Base-by-base conservation (phyloP, 768 basidiomycete species). In the Leccinum subtestaceum region DNA sequence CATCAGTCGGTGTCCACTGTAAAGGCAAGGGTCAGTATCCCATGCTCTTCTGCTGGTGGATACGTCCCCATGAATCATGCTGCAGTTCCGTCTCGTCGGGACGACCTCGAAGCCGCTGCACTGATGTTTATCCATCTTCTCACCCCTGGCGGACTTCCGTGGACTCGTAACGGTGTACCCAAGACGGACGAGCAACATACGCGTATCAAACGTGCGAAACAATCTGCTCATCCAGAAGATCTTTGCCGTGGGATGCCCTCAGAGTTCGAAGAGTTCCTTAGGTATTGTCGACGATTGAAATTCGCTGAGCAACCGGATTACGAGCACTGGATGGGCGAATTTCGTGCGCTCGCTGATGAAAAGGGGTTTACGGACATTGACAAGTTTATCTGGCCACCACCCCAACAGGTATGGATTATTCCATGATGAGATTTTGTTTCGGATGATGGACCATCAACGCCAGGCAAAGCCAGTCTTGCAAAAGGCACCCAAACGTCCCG, bases 141-240 rank as follows among this genome's bases (percentile, higher is more conserved):
- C 47, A 92, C 86, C 6, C 89, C 89, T 2, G 81, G 84, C 15
- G 89, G 89, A 9, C 81, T 92, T 23, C 74, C 82, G 17, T 92
- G 89, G 89, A 91, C 88, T 43, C 81, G 89, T 23, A 87, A 88
- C 60, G 89, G 89, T n/a, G 81, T 91, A 13, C 89, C 89, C 8
- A 88, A 87, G 64, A 84, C 84, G 6, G 81, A 85, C 21, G 78
- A 76, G 17, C 84, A 84, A 10, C 89, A 91, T 70, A 76, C 80
- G 29, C 78, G 76, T 3, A 73, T 92, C 15, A 90, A 85, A 55
- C 78, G 78, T n/a, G 84, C 82, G 58, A 92, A 92, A 69, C 77
- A 77, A 46, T 71, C 68, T 36, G 84, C 87, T 1, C 77, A 75
- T 0, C 84, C 88, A 31, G 87, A 89, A 64, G 81, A 84, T 40